Base-by-base conservation (phyloP, 495 filamentous ascomycete genomes). In the Podospora conica region DNA sequence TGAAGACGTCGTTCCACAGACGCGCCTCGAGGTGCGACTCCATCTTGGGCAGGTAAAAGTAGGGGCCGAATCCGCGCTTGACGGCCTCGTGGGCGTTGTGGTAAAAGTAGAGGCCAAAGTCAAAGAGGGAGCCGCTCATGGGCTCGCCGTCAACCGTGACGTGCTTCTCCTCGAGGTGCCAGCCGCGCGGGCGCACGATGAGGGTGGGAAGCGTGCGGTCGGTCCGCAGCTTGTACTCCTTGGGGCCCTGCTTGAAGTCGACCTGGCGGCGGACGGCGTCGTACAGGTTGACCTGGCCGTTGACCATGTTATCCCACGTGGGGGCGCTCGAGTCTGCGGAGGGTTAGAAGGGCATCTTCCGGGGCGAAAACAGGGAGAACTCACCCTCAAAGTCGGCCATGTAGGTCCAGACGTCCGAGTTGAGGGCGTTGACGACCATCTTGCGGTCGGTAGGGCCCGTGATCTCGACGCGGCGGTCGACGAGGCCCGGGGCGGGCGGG, bases 41-140 rank as follows among this genome's bases (percentile, higher is more conserved):
- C 92, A 99, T 96, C 87, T 99, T 99, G 66, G 95, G 95, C 58
- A 99, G 90, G 83, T 99, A 99, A 83, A 97, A 99, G 86, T 99
- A 98, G 22, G 95, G 95, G 57, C 95, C 95, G 70, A 83, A 84
- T 53, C 95, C 96, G 58, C 86, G 85, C 78, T 88, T 86, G 68
- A 97, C 86, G 65, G 94, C 83, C 82, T 97, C 91, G 77, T 89
- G 84, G 66, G 94, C 95, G 76, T 97, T 99, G 87, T 99, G 92
- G 89, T 91, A 98, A 83, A 99, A 99, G 83, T 97, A 98, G 15
- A 98, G 87, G 71, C 96, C 95, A 78, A 99, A 99, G 79, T 99
- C 95, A 77, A 99, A 99, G 20, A 99, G 85, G 69, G 84, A 85
- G 64, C 90, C 95, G 54, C 93, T 96, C 71, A 99, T 97, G 69